Conservation (phyloP, 1,284 basidiomycete species). For the Rhodotorula sp. region DNA sequence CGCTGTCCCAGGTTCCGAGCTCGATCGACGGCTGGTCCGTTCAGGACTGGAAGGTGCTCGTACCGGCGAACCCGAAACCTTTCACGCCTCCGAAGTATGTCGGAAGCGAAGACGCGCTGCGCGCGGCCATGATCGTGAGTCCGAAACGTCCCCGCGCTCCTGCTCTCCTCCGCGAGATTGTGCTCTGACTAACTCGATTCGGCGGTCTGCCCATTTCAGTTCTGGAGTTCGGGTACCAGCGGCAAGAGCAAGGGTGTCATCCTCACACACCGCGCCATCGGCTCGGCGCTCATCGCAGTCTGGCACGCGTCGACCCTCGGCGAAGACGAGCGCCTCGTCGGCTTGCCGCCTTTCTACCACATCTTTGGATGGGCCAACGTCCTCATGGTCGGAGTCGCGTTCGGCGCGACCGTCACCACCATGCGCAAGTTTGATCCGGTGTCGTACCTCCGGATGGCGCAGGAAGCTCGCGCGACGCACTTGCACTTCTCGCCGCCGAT, state of each 20-base stretch:
- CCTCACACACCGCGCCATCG: slow-evolving; percentile 47
- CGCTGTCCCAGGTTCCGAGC: background rate
- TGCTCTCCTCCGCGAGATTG: too few species aligned
- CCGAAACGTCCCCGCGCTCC: too few species aligned
- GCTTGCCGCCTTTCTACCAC: slow-evolving; percentile 50
- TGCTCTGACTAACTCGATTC: background rate
- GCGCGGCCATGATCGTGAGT: slow-evolving; percentile 31
- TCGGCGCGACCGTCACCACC: slow-evolving; percentile 50
- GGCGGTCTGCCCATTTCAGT: slow-evolving; percentile 41
- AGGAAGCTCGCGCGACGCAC: slow-evolving; percentile 48
- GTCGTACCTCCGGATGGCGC: slow-evolving; percentile 48
- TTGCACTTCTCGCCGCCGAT: slow-evolving; percentile 52
- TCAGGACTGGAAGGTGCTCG: slow-evolving; percentile 38
- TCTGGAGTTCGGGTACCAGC: slow-evolving; percentile 51
- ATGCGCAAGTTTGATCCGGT: slow-evolving; percentile 50
- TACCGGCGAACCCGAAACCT: slow-evolving; percentile 28
- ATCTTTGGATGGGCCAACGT: slow-evolving; percentile 46
- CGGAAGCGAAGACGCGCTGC: slow-evolving; percentile 22
- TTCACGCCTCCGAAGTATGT: slow-evolving; percentile 36
- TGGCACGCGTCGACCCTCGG: slow-evolving; percentile 44
- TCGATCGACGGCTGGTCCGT: slow-evolving; percentile 21
- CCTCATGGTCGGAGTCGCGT: slow-evolving; percentile 45
- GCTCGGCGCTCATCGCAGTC: slow-evolving; percentile 45
- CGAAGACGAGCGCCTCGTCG: slow-evolving; percentile 46
- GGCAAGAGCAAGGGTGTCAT: slow-evolving; percentile 51